These are phyloP conservation scores for Beauveria rudraprayagi DNA, from an alignment of 2,329 filamentous ascomycete genomes.

Conservation along the genomic window DNA sequence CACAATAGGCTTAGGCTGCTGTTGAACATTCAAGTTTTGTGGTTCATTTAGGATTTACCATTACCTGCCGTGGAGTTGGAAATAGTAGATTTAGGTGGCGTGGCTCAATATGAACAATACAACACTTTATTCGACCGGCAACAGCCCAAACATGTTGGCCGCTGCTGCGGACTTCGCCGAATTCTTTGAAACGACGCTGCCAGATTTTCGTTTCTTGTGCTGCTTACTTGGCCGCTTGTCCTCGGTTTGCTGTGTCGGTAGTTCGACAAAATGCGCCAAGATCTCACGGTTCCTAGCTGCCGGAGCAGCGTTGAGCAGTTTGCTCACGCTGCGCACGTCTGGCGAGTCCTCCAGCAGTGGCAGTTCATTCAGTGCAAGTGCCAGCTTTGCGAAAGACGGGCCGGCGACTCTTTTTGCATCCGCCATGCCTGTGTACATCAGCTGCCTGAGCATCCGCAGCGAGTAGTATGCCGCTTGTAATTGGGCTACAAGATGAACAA, in stretches of 20 bases:
- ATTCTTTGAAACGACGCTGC: not conserved
- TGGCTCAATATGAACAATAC: not conserved
- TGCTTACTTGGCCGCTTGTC: not conserved
- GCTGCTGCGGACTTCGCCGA: not conserved
- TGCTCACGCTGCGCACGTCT: conserved; percentile 13
- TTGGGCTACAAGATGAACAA: conserved; percentile 54
- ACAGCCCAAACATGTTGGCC: conserved; percentile 3
- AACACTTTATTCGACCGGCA: not conserved
- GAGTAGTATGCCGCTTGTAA: conserved; percentile 44
- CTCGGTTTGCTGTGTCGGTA: not conserved
- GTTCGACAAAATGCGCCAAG: conserved; percentile 13
- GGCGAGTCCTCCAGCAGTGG: conserved; percentile 21
- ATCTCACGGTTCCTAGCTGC: not conserved
- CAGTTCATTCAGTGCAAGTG: conserved; percentile 17
- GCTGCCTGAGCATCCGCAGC: conserved; percentile 30
- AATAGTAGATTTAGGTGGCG: not conserved
- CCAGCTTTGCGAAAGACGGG: conserved; percentile 9
- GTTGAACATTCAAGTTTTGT: too few species aligned
- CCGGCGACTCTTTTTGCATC: not conserved
- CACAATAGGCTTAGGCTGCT: too few species aligned
- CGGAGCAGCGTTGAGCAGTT: not conserved
- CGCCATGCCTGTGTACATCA: conserved; percentile 18
- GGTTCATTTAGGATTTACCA: too few species aligned
- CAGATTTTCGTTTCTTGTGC: not conserved
- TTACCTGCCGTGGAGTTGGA: too few species aligned